Conservation (phyloP, 78 protist genomes). For the Guillardia theta region DNA sequence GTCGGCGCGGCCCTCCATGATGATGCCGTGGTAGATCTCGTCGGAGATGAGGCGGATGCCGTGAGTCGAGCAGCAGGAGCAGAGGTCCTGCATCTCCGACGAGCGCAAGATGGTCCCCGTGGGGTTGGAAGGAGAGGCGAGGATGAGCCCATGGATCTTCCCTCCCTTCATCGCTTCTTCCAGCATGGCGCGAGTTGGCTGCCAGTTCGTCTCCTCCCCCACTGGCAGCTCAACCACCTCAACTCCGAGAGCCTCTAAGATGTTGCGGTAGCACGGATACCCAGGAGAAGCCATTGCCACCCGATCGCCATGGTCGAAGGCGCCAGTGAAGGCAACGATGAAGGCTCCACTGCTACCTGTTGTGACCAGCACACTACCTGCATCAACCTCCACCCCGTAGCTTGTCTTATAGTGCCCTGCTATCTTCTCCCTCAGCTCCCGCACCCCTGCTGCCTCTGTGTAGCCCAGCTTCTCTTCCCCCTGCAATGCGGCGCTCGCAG, state of each 20-base stretch:
- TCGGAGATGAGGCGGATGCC: constrained; percentile 19
- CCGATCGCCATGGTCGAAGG: not conserved
- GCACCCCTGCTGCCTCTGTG: not conserved
- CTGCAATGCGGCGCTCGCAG: not conserved
- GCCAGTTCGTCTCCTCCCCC: not conserved
- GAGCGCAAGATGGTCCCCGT: not conserved
- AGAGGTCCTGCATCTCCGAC: not conserved
- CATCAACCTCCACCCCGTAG: not conserved
- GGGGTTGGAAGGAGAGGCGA: constrained; percentile 32
- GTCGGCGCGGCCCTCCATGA: not conserved
- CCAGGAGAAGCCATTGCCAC: constrained; percentile 28
- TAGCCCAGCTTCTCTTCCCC: not conserved
- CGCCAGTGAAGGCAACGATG: not conserved
- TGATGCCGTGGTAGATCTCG: constrained; percentile 41
- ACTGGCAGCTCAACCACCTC: constrained; percentile 20
- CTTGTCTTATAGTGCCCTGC: not conserved
- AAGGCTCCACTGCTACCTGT: not conserved
- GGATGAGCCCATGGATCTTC: not conserved
- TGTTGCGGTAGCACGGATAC: constrained; percentile 38
- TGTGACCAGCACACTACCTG: not conserved
- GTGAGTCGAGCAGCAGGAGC: not conserved
- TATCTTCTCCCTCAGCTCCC: not conserved
- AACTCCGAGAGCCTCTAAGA: not conserved
- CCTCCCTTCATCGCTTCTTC: not conserved
- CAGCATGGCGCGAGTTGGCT: not conserved